Conservation (phyloP, 345 rosid species). For the Bruguiera sexangula region DNA sequence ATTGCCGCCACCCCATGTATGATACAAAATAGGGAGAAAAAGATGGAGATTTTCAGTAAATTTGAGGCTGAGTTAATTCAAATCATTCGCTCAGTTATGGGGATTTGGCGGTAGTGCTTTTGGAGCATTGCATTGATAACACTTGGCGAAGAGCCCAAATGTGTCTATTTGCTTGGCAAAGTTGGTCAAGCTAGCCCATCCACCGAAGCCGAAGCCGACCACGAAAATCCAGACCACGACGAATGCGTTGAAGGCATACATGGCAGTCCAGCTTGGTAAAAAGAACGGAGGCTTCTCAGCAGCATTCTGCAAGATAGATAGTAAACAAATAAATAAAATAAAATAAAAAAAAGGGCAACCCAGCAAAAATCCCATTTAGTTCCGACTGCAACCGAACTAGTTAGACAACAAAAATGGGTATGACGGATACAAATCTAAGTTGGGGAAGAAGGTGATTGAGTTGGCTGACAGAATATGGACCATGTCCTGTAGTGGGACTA, state of each 20-base stretch:
- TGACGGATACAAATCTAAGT: too few species aligned
- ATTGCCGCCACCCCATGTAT: conserved; percentile 46
- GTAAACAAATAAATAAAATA: too few species aligned
- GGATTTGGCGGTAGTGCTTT: conserved; percentile 32
- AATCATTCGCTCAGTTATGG: conserved; percentile 31
- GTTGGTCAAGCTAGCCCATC: conserved; percentile 97
- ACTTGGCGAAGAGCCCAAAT: conserved; percentile 93
- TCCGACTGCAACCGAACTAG: too few species aligned
- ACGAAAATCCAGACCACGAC: conserved; percentile 75
- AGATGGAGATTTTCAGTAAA: not conserved
- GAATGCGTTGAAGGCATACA: conserved; percentile 69
- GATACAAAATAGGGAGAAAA: conserved; percentile 46
- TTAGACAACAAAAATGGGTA: too few species aligned
- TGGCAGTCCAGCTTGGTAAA: conserved; percentile 86
- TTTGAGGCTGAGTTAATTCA: not conserved
- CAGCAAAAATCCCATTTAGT: too few species aligned
- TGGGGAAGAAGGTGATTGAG: too few species aligned
- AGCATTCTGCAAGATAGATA: conserved; percentile 56
- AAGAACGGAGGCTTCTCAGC: conserved; percentile 93
- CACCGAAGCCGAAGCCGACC: conserved; percentile 87
- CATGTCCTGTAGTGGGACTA: too few species aligned
- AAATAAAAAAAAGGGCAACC: not conserved
- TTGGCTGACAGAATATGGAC: too few species aligned
- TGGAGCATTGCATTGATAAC: conserved; percentile 91
- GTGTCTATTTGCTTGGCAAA: conserved; percentile 80